phyloP scores from a whole-genome alignment of 176 grass and related monocot species.

The Zea luxurians region DNA sequence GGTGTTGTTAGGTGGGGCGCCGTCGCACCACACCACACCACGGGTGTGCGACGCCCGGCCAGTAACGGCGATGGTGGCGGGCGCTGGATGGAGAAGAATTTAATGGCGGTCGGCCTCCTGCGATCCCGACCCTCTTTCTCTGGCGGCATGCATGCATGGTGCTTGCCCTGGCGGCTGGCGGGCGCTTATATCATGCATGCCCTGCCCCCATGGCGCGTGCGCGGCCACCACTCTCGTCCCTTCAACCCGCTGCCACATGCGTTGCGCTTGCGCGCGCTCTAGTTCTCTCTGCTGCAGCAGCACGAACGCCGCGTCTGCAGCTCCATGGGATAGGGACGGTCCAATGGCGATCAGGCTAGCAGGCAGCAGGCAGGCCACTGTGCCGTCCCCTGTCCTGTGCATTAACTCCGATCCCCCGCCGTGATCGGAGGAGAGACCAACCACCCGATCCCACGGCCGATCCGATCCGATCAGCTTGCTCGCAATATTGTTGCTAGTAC shows the following conservation, averaged over 20 bases:
- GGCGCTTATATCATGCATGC: background rate
- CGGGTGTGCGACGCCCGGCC: too few species aligned
- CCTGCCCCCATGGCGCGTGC: background rate
- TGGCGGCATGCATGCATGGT: background rate
- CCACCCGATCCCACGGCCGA: background rate
- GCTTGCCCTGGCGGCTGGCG: too few species aligned
- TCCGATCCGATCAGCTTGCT: background rate
- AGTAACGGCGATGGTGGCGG: background rate
- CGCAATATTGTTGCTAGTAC: background rate
- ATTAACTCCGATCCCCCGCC: background rate
- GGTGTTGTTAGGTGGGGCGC: constrained; percentile 11
- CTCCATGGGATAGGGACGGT: too few species aligned
- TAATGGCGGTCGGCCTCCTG: background rate
- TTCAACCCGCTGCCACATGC: background rate
- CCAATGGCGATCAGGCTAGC: background rate
- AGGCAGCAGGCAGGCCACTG: background rate
- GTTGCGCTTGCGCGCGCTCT: background rate
- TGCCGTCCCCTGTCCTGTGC: background rate
- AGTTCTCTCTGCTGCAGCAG: background rate
- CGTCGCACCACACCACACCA: background rate
- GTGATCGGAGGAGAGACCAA: background rate
- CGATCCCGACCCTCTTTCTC: background rate
- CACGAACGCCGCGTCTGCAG: background rate
- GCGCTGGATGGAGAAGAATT: too few species aligned
- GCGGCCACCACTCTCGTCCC: background rate